Base-by-base conservation (phyloP, 805 yeast genomes). In the Ogataea naganishii region DNA sequence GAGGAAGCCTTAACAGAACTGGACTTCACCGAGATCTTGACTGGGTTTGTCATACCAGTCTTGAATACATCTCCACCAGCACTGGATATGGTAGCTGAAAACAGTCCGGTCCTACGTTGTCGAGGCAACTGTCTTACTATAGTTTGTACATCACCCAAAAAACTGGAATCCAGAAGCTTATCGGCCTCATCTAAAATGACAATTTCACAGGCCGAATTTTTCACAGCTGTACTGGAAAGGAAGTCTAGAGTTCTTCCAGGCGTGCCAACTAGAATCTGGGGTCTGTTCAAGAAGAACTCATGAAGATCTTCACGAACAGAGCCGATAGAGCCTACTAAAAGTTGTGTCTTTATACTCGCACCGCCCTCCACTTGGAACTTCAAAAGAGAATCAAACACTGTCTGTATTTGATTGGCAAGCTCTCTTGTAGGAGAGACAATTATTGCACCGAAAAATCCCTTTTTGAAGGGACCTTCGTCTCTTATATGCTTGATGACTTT, bases 151-250 rank as follows among this genome's bases (percentile, higher is more conserved):
- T 85, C 86, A 24, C 61, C 63, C 17, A 70, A 72, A 49, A 86
- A 85, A 23, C 86, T 80, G 17, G 75, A 52, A 49, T 88, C 97
- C 20, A 89, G 61, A 20, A 89, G 62, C 41, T 85, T 72, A 47
- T 92, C 98, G 6, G 97, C 97, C 56, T 92, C 97, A 53, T 92
- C 98, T 23, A 92, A 52, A 4, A 92, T 76, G 9, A 83, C 66
- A 22, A 81, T 69, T 40, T 84, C 94, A 29, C 86, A 66, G 4
- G 80, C 65, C 4, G 60, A 57, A 0, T 85, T 67, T 38, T 71
- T 72, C 4, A 86, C 80, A 15, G 59, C 53, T 11, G 66, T 56
- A 6, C 80, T 68, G 8, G 70, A 58, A 14, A 88, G 48, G 44
- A 92, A 76, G 37, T 92, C 96, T 11, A 77, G 52, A 15, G 83